Conservation (phyloP, 768 basidiomycete genomes). For the Psilocybe cyanescens region DNA sequence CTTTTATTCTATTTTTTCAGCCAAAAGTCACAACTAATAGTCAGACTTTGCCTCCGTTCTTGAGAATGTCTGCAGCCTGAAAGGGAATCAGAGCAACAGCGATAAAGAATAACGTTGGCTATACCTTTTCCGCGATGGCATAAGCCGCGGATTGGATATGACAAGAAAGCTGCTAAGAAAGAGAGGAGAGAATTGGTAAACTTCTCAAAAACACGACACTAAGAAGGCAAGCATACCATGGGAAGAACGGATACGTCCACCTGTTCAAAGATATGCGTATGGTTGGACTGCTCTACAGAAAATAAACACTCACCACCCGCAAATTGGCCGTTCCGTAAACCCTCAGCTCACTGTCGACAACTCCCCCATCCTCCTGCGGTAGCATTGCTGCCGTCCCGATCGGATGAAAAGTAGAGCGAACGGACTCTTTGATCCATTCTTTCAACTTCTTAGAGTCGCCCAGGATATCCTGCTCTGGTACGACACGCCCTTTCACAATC, state of each 20-base stretch:
- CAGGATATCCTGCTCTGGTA: constrained; percentile 4
- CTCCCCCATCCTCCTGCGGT: constrained; percentile 13
- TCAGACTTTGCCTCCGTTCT: neutral
- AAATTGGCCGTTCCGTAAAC: constrained; percentile 15
- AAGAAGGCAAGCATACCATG: neutral
- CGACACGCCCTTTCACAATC: constrained; percentile 7
- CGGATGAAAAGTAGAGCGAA: constrained; percentile 14
- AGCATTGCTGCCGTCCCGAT: constrained; percentile 18
- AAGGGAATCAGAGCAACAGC: neutral
- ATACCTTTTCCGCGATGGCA: constrained; percentile 14
- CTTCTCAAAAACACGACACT: neutral
- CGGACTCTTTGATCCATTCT: constrained; percentile 3
- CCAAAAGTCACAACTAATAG: neutral
- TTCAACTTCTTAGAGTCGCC: neutral
- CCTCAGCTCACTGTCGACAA: constrained; percentile 11
- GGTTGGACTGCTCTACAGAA: neutral
- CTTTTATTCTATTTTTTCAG: too few relatives aligned
- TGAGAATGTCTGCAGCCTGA: constrained; percentile 3
- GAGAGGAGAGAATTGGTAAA: neutral
- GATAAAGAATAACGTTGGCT: neutral
- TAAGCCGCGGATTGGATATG: constrained; percentile 9
- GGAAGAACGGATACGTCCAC: constrained; percentile 12
- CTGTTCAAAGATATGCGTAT: neutral
- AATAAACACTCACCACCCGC: constrained; percentile 10
- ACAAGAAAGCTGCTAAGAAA: neutral